Evolutionary conservation across 805 yeast genomes (phyloP).

Genomic region (Ogataea corticis): DNA sequence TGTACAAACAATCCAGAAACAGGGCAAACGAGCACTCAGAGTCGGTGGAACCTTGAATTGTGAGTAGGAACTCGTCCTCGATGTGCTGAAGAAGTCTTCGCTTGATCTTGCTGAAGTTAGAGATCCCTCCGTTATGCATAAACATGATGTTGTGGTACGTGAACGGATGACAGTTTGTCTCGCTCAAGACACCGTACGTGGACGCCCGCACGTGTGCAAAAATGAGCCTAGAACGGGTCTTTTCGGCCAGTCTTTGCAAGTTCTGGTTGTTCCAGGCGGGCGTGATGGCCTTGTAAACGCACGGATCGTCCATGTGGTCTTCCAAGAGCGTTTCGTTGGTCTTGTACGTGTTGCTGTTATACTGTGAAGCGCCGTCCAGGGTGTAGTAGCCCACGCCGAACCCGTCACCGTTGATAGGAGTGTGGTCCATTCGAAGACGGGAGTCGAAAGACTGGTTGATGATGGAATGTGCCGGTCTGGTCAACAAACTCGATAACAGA

Average conservation of each 20-base stretch:
- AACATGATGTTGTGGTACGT: conserved; percentile 84
- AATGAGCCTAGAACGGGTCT: conserved; percentile 79
- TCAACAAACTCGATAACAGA: conserved; percentile 78
- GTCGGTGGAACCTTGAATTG: conserved; percentile 92
- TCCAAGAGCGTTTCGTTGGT: conserved; percentile 35
- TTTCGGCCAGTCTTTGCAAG: conserved; percentile 78
- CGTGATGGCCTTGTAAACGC: conserved; percentile 91
- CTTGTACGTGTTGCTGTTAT: not conserved
- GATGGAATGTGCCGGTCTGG: conserved; percentile 95
- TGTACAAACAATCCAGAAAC: conserved; percentile 71
- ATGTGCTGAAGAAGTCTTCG: conserved; percentile 69
- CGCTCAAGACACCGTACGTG: conserved; percentile 90
- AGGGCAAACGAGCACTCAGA: conserved; percentile 94
- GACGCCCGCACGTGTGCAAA: conserved; percentile 97
- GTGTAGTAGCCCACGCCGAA: conserved; percentile 95
- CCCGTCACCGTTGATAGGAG: conserved; percentile 98
- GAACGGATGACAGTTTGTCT: conserved; percentile 97
- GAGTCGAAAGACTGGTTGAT: conserved; percentile 95
- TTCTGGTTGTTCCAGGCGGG: conserved; percentile 98
- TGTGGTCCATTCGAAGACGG: conserved; percentile 78
- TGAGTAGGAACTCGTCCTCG: conserved; percentile 75
- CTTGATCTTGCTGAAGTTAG: conserved; percentile 73
- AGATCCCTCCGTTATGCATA: conserved; percentile 95
- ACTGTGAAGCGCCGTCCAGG: conserved; percentile 14
- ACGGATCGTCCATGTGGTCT: conserved; percentile 61